Evolutionary conservation across 768 basidiomycete species (phyloP), one percentile per base, ranked within the genome.

Genomic region (Tylopilus rubrobrunneus): DNA sequence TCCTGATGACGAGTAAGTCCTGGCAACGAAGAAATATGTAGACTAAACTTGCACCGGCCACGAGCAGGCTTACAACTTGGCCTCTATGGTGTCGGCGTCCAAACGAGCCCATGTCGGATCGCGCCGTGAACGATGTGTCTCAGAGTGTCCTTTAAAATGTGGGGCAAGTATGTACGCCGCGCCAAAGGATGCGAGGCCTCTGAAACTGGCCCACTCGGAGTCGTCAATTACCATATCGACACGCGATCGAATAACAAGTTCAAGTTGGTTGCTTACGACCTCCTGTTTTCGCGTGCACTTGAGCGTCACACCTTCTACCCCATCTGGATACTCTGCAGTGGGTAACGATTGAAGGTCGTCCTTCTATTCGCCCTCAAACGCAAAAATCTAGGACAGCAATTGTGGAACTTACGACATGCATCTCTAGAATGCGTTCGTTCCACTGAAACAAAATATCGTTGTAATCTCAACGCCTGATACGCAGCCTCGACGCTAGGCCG

Each of bases 391-490:
- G 9, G 10, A 21, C n/a, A 10, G 15, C 36, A 37, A 42, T 21
- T 2, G 7, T 8, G 23, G 7, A 25, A 12, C 56, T 34, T 34
- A 57, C 59, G 4, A 40, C n/a, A 29, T n/a, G 27, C n/a, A 44
- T 48, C 34, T 19, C 45, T 6, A 54, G n/a, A 29, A 57, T 11
- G 14, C 53, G 56, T 4, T 50, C 51, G 17, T 60, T 53, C 53
- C 53, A 55, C 4, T 21, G 5, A 21, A 40, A n/a, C 8, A 40
- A 40, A 34, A 7, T 17, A 15, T n/a, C n/a, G 39, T 40, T 43
- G 43, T 12, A 1, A 23, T 40, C 19, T 55, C 1, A 52, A 17
- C 4, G 15, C 21, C 12, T 51, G 31, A 5, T 37, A 21, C 0
- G 48, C 59, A 0, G 34, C 53, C 12, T 58, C 51, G 5, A 8